These are phyloP conservation scores for Terana coerulea DNA, from an alignment of 768 basidiomycete genomes.

Conservation along the genomic window DNA sequence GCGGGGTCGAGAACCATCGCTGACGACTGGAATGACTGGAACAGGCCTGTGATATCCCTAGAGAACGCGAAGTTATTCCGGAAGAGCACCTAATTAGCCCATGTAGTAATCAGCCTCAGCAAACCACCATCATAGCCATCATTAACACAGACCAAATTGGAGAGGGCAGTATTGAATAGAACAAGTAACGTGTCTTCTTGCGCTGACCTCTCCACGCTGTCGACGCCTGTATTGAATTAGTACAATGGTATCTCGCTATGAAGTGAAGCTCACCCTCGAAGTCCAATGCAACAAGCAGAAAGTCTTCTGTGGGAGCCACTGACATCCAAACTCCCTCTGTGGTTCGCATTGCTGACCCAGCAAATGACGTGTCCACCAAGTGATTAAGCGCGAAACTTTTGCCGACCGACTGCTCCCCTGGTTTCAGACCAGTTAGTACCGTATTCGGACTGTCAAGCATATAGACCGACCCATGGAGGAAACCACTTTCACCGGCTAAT, in stretches of 20 bases:
- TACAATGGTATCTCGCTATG: too few relatives aligned
- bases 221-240: constrained; percentile 52
- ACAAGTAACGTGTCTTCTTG: constrained; percentile 64
- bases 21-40: constrained; percentile 58
- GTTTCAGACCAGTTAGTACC: too few relatives aligned
- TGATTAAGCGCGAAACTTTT: constrained; percentile 60
- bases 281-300: constrained; percentile 54
- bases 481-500: constrained; percentile 59
- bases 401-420: constrained; percentile 62
- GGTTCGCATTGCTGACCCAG: constrained; percentile 63
- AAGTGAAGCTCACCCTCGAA: constrained; percentile 52
- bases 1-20: constrained; percentile 54
- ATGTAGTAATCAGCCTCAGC: too few relatives aligned
- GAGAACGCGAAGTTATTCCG: constrained; percentile 64
- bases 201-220: constrained; percentile 58
- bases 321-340: constrained; percentile 69
- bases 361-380: constrained; percentile 60
- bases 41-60: constrained; percentile 57
- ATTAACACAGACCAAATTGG: constrained; percentile 46
- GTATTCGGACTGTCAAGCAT: too few relatives aligned
- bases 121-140: too few relatives aligned
- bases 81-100: constrained; percentile 63
- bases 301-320: constrained; percentile 53
- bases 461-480: constrained; percentile 62
- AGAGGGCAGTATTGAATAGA: constrained; percentile 62